Conservation (phyloP, 352 stramenopile genomes). For the Pythium guiyangense region DNA sequence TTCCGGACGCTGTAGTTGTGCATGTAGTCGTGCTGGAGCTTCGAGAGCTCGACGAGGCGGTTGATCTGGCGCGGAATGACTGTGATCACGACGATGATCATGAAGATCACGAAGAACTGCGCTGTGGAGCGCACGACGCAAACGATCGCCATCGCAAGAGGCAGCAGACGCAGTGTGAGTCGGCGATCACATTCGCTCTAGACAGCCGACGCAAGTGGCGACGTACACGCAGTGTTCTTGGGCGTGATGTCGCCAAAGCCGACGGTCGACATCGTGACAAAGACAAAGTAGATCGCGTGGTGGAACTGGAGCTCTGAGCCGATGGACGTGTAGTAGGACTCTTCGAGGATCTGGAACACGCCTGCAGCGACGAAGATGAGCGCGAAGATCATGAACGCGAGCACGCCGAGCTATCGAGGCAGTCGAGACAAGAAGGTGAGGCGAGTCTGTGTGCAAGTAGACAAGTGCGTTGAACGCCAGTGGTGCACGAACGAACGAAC, state of each 20-base stretch:
- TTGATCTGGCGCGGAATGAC: constrained; percentile 54
- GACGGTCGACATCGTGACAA: constrained; percentile 60
- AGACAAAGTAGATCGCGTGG: constrained; percentile 64
- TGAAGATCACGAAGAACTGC: constrained; percentile 55
- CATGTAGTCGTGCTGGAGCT: constrained; percentile 43
- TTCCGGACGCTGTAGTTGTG: constrained; percentile 43
- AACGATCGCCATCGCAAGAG: not conserved
- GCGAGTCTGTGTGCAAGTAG: not conserved
- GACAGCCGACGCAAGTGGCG: not conserved
- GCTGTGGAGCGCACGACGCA: constrained; percentile 11
- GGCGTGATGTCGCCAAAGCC: constrained; percentile 60
- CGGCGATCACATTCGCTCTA: no score
- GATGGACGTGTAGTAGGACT: constrained; percentile 42
- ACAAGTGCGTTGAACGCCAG: no score
- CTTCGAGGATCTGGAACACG: constrained; percentile 52
- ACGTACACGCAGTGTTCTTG: constrained; percentile 34
- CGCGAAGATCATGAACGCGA: constrained; percentile 49
- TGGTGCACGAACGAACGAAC: not conserved
- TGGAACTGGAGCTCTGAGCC: constrained; percentile 40
- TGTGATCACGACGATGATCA: constrained; percentile 55
- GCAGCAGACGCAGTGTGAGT: no score
- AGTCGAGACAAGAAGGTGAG: not conserved
- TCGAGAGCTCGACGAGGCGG: constrained; percentile 43
- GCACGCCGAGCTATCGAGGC: constrained; percentile 27
- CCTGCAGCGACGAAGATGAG: constrained; percentile 57